phyloP scores from a whole-genome alignment of 345 rosid species.

The Gossypium raimondii region DNA sequence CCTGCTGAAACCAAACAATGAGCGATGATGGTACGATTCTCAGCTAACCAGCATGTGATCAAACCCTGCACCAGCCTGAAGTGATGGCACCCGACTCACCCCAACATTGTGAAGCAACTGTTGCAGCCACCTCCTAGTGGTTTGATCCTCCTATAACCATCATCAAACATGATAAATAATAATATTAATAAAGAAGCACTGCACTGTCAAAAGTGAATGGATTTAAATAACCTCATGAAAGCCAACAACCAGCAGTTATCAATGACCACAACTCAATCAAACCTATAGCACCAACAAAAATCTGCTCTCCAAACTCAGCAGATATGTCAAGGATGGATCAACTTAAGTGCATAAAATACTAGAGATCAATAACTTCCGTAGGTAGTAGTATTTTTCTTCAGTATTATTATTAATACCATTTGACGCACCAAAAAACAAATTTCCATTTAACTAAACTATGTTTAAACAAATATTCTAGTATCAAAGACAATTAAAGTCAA shows the following conservation, averaged over 20 bases:
- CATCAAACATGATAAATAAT: not conserved
- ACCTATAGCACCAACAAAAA: not conserved
- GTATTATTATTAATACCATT: too few species aligned
- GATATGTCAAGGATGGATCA: not conserved
- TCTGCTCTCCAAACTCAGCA: not conserved
- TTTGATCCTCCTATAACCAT: slow-evolving; percentile 74
- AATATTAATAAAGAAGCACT: not conserved
- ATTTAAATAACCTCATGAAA: not conserved
- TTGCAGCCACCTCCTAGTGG: slow-evolving; percentile 88
- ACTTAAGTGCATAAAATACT: too few species aligned
- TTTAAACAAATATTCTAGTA: not conserved
- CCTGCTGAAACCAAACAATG: not conserved
- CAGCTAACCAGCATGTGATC: slow-evolving; percentile 76
- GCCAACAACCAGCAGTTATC: not conserved
- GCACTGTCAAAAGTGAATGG: not conserved
- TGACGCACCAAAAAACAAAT: too few species aligned
- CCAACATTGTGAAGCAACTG: slow-evolving; percentile 85
- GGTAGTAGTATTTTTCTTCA: too few species aligned
- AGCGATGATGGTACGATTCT: not conserved
- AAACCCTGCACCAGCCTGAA: slow-evolving; percentile 68
- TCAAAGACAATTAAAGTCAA: not conserved
- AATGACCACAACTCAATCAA: not conserved
- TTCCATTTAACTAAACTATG: too few species aligned
- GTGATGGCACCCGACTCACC: slow-evolving; percentile 56
- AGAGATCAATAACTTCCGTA: too few species aligned